Evolutionary conservation across 129 eudicot genomes (phyloP).

Genomic region (Tagetes patula): DNA sequence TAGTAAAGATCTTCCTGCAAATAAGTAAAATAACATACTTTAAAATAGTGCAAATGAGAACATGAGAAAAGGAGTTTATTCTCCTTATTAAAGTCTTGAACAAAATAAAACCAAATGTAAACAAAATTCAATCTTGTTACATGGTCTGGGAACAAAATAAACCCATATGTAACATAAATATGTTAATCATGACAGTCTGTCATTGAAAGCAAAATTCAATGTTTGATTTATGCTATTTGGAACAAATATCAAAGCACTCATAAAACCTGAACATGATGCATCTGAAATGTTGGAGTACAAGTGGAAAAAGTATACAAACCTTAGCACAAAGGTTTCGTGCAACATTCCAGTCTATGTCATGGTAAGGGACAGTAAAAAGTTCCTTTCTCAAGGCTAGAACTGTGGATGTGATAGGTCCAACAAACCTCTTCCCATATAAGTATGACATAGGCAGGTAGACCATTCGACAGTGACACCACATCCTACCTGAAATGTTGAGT

Average conservation of each 20-base stretch:
- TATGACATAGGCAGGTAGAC: conserved; percentile 96
- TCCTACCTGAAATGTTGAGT: conserved; percentile 62
- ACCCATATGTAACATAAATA: conserved; percentile 15
- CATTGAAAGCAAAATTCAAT: not conserved
- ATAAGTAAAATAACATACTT: conserved; percentile 6
- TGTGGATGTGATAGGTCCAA: conserved; percentile 83
- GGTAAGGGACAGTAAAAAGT: conserved; percentile 77
- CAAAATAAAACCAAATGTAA: conserved; percentile 20
- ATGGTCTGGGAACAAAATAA: conserved; percentile 6
- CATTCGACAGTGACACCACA: conserved; percentile 99
- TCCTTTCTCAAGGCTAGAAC: conserved; percentile 76
- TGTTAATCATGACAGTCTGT: conserved; percentile 14
- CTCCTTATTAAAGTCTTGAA: conserved; percentile 10
- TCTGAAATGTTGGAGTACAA: conserved; percentile 8
- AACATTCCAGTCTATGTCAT: conserved; percentile 77
- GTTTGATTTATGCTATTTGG: conserved; percentile 1
- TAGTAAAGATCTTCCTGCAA: conserved; percentile 96
- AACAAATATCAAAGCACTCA: conserved; percentile 24
- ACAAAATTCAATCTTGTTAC: not conserved
- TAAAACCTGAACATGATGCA: conserved; percentile 19
- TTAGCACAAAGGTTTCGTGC: conserved; percentile 95
- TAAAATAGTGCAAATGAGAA: not conserved
- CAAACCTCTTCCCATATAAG: conserved; percentile 89
- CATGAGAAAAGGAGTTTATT: conserved; percentile 3
- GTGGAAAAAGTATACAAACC: conserved; percentile 45